Percentiles rank a stretch among this genome's conserved stretches.
Conservation (phyloP, 371 early-diverging fungal genomes). For the Apophysomyces variabilis region DNA sequence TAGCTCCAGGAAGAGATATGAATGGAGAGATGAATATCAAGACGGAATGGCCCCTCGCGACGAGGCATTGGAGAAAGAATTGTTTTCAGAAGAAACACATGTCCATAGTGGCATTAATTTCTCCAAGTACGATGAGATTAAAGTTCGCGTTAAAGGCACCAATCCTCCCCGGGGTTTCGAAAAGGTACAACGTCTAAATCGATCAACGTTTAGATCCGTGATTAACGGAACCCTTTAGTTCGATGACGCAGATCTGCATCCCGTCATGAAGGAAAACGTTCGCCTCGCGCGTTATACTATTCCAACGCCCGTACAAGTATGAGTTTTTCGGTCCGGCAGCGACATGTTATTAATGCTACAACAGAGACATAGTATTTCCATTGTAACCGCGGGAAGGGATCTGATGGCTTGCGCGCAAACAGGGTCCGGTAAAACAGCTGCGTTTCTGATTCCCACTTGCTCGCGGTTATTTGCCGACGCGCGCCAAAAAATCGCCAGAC, state of each 20-base stretch:
- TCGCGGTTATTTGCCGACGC: slow-evolving; percentile 41
- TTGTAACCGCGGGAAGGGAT: slow-evolving; percentile 67
- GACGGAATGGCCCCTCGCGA: slow-evolving; percentile 47
- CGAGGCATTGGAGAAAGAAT: slow-evolving; percentile 49
- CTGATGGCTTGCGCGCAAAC: slow-evolving; percentile 85
- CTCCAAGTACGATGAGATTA: slow-evolving; percentile 57
- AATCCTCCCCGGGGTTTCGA: slow-evolving; percentile 49
- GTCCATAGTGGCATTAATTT: slow-evolving; percentile 63
- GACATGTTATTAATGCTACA: neutral
- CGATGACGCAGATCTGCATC: slow-evolving; percentile 50
- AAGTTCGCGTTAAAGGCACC: slow-evolving; percentile 54
- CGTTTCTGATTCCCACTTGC: slow-evolving; percentile 67
- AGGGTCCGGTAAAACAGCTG: slow-evolving; percentile 80
- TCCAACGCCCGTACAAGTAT: slow-evolving; percentile 77
- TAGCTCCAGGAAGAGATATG: slow-evolving; percentile 44
- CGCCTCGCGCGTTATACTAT: slow-evolving; percentile 56
- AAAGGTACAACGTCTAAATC: slow-evolving; percentile 23
- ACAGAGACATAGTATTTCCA: slow-evolving; percentile 70
- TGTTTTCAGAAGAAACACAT: slow-evolving; percentile 52
- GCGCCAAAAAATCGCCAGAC: slow-evolving; percentile 28
- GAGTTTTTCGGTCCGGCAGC: neutral
- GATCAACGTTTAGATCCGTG: neutral
- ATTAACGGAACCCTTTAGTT: slow-evolving; percentile 34
- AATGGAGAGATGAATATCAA: slow-evolving; percentile 44
- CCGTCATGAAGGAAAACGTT: slow-evolving; percentile 61